phyloP scores from a whole-genome alignment of 1,139 yeast genomes.

The Pichiaceae sp. region DNA sequence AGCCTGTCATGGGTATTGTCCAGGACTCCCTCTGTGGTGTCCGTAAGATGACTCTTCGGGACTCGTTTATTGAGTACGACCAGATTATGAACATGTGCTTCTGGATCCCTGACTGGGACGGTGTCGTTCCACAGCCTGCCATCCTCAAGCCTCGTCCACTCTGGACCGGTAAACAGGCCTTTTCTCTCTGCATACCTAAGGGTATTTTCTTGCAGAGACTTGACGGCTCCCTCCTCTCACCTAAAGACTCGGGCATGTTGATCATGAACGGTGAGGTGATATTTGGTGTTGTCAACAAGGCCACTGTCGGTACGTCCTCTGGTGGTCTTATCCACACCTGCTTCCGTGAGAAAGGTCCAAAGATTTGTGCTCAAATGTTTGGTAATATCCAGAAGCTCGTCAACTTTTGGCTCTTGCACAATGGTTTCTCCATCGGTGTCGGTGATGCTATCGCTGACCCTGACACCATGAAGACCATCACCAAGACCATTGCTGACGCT shows the following conservation, averaged over 20 bases:
- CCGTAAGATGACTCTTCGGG: constrained; percentile 90
- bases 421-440: constrained; percentile 97
- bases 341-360: constrained; percentile 94
- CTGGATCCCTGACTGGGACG: constrained; percentile 99
- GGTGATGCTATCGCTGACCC: constrained; percentile 99
- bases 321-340: constrained; percentile 98
- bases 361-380: constrained; percentile 81
- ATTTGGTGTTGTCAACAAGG: constrained; percentile 96
- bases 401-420: constrained; percentile 92
- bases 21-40: constrained; percentile 98
- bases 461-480: constrained; percentile 89
- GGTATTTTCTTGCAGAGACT: constrained; percentile 93
- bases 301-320: constrained; percentile 96
- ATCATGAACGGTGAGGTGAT: constrained; percentile 88
- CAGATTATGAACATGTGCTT: constrained; percentile 94
- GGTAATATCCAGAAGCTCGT: constrained; percentile 93
- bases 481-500: constrained; percentile 88
- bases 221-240: constrained; percentile 83
- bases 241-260: constrained; percentile 86
- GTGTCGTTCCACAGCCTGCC: constrained; percentile 96
- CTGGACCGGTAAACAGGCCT: constrained; percentile 95
- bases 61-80: constrained; percentile 78
- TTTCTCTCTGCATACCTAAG: constrained; percentile 88
- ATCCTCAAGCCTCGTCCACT: constrained; percentile 89
- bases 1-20: constrained; percentile 99